Evolutionary conservation across 495 filamentous ascomycete genomes (phyloP), one percentile per base, ranked within the genome.

Genomic region (Aspergillus carlsbadensis): DNA sequence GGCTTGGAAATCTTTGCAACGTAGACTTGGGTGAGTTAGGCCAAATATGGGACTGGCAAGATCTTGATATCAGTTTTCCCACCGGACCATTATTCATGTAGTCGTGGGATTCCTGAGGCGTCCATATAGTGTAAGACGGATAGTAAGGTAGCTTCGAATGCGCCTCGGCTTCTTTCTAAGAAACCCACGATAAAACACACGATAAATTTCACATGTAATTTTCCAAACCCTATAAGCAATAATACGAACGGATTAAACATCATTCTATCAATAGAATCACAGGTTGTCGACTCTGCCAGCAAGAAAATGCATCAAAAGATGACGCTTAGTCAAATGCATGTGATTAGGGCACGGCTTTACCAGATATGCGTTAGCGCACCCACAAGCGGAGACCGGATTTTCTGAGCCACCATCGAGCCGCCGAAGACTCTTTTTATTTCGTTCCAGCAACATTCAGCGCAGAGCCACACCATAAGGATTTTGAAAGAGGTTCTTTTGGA

Each of bases 391-490:
- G 72, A 69, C 54, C 58, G 57, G 66, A 78, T 69, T 73, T 67
- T 66, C 67, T 64, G 42, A 52, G 34, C 48, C 22, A 56, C 47
- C 36, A 41, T 44, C 46, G 42, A 59, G 40, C 57, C 43, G 58
- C 63, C 61, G 39, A 15, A 47, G 33, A 36, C 42, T 55, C 51
- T 60, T 55, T 52, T 55, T 35, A 42, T 54, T 50, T 45, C 36
- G 34, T 51, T 57, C 41, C 55, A 64, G 65, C 67, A 65, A 68
- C 65, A 67, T 71, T 73, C 67, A 73, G 73, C 77, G 76, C 70
- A 77, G 85, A 84, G 85, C 85, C 85, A 80, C 81, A 87, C 85
- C 85, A 84, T 80, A 86, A 84, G 83, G 82, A 80, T 65, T 70
- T 63, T 53, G 56, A 62, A 60, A 55, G 52, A 31, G 21, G 59